A percentile compares a stretch with the other conserved stretches of the same genome.
Conservation (phyloP, 1,284 basidiomycete species). For the Ceratobasidium sp. region DNA sequence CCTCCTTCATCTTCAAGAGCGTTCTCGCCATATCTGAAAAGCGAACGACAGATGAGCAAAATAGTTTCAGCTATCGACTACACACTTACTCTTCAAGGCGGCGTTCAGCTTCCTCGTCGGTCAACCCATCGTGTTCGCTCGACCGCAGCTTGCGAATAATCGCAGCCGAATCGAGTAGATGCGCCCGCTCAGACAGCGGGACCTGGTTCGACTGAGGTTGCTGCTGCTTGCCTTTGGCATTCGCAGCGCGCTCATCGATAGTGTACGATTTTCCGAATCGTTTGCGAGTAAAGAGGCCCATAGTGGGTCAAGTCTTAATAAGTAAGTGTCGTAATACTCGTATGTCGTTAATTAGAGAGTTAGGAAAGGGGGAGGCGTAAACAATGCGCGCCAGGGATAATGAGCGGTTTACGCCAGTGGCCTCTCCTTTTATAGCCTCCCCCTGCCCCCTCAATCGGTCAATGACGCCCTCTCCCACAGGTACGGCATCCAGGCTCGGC, state of each 20-base stretch:
- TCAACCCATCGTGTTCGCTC: conserved; percentile 42
- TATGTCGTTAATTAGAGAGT: conserved; percentile 9
- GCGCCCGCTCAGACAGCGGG: conserved; percentile 40
- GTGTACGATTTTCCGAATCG: conserved; percentile 45
- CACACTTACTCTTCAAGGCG: conserved; percentile 31
- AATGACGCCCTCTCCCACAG: conserved; percentile 6
- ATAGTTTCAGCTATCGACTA: conserved; percentile 2
- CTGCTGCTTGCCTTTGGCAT: conserved; percentile 33
- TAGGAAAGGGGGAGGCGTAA: conserved; percentile 14
- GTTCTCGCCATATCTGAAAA: conserved; percentile 43
- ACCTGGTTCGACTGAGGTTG: conserved; percentile 33
- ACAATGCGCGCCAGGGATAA: conserved; percentile 42
- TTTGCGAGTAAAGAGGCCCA: conserved; percentile 43
- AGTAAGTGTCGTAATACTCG: neutral
- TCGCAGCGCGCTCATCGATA: conserved; percentile 35
- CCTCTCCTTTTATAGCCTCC: conserved; percentile 37
- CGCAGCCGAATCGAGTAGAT: conserved; percentile 33
- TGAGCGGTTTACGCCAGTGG: conserved; percentile 46
- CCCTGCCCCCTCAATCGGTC: neutral
- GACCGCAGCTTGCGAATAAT: conserved; percentile 42
- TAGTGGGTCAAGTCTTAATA: conserved; percentile 18
- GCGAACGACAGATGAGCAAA: neutral
- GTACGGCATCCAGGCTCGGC: conserved; percentile 31
- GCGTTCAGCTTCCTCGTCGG: conserved; percentile 32
- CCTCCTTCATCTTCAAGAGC: conserved; percentile 42